These are phyloP conservation scores for Symmetrospora coprosmae DNA, from an alignment of 768 basidiomycete genomes.

Conservation along the genomic window DNA sequence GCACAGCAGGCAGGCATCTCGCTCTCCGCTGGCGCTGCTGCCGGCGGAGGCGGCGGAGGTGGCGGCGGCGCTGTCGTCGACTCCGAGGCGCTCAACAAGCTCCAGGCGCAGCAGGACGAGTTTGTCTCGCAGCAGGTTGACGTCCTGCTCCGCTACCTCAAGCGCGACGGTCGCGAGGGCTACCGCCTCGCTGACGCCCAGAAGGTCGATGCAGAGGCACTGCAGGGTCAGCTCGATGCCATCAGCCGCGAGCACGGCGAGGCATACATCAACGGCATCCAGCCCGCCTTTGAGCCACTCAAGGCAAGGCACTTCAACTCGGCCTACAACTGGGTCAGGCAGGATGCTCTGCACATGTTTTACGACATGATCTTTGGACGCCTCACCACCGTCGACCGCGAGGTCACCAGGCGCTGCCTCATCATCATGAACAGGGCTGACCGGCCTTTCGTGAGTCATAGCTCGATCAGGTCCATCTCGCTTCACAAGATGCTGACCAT, in stretches of 20 bases:
- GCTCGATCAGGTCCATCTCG: background rate
- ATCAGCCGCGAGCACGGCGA: constrained; percentile 89
- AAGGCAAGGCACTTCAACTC: constrained; percentile 98
- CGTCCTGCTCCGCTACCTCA: constrained; percentile 90
- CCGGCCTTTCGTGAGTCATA: constrained; percentile 50
- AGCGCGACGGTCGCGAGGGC: constrained; percentile 80
- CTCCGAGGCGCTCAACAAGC: constrained; percentile 94
- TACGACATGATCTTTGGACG: constrained; percentile 97
- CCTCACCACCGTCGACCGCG: constrained; percentile 82
- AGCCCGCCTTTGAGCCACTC: constrained; percentile 81
- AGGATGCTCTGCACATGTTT: constrained; percentile 85
- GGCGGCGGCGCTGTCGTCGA: constrained; percentile 80
- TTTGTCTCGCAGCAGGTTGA: constrained; percentile 89
- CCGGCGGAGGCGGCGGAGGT: constrained; percentile 48
- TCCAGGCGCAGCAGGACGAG: constrained; percentile 80
- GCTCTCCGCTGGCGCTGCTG: constrained; percentile 54
- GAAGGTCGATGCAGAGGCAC: constrained; percentile 53
- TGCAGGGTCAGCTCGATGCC: constrained; percentile 76
- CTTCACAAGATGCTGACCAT: background rate
- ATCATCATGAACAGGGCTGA: constrained; percentile 95
- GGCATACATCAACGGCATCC: constrained; percentile 79
- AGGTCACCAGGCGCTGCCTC: constrained; percentile 88
- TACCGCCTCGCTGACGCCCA: constrained; percentile 78
- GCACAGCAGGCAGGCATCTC: constrained; percentile 79
- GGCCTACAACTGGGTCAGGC: constrained; percentile 98